phyloP scores from a whole-genome alignment of 108 stramenopile species.

The Seminavis robusta region DNA sequence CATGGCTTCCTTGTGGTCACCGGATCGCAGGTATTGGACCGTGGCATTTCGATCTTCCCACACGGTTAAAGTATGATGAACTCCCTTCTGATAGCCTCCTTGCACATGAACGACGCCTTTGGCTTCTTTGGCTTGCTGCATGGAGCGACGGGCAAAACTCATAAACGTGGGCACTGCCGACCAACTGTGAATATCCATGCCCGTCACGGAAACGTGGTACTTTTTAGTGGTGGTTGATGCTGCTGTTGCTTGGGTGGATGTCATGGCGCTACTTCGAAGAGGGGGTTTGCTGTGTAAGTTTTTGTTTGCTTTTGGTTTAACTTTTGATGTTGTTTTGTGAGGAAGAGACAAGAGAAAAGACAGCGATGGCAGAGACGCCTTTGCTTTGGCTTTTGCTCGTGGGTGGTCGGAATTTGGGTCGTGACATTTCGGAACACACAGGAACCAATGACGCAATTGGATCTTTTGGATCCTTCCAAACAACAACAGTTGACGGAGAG shows the following conservation, averaged over 20 bases:
- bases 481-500: too few relatives aligned
- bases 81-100: background rate
- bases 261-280: too few relatives aligned
- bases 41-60: conserved; percentile 4
- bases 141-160: background rate
- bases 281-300: too few relatives aligned
- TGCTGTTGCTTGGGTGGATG: conserved; percentile 6
- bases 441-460: too few relatives aligned
- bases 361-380: too few relatives aligned
- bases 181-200: conserved; percentile 1
- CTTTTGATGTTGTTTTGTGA: too few relatives aligned
- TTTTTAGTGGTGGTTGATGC: background rate
- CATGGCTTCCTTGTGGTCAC: conserved; percentile 20
- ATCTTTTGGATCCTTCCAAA: too few relatives aligned
- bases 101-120: background rate
- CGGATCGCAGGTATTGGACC: conserved; percentile 2
- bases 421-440: too few relatives aligned
- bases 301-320: too few relatives aligned
- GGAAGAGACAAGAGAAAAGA: too few relatives aligned
- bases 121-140: background rate
- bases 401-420: too few relatives aligned
- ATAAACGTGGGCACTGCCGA: background rate
- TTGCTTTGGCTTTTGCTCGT: too few relatives aligned
- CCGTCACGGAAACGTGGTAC: background rate
- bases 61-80: conserved; percentile 8